Conservation (phyloP, 2,329 filamentous ascomycete species). For the Aureobasidium musti region DNA sequence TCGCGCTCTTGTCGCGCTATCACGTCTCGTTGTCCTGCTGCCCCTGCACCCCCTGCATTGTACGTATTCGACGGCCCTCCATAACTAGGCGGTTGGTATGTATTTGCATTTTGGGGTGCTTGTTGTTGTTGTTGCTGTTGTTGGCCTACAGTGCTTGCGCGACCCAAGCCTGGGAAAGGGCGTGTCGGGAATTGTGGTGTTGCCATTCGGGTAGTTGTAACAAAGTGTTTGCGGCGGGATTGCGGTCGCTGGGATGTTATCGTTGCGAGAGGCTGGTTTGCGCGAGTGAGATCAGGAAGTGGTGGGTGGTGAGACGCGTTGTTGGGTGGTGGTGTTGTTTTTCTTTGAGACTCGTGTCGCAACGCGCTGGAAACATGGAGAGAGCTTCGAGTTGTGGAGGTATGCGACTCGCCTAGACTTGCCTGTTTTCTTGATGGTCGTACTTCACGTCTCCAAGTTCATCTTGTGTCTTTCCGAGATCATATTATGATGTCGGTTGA, state of each 20-base stretch:
- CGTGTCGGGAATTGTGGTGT: conserved; percentile 58
- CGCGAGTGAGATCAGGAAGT: neutral
- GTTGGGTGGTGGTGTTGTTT: neutral
- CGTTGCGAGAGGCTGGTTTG: neutral
- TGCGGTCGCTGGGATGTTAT: conserved; percentile 11
- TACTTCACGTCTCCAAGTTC: neutral
- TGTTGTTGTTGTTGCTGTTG: conserved; percentile 29
- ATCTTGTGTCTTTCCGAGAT: neutral
- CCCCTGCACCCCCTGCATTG: conserved; percentile 40
- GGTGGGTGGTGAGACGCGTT: conserved; percentile 1
- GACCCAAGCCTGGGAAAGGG: conserved; percentile 54
- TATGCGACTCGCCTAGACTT: conserved; percentile 9
- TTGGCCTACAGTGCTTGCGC: conserved; percentile 35
- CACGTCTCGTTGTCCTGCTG: conserved; percentile 46
- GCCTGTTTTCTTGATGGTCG: neutral
- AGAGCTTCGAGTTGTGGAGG: conserved; percentile 19
- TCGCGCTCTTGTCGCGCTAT: conserved; percentile 48
- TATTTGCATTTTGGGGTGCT: conserved; percentile 32
- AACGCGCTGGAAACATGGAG: conserved; percentile 11
- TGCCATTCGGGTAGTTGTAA: conserved; percentile 49
- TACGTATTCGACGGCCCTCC: conserved; percentile 34
- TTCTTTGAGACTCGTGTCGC: conserved; percentile 15
- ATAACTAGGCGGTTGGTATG: conserved; percentile 38
- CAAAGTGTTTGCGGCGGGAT: neutral
- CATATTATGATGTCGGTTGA: too few species aligned